Evolutionary conservation across 148 eudicot species (phyloP), one percentile per base, ranked within the genome.

Genomic region (Agrostemma githago): DNA sequence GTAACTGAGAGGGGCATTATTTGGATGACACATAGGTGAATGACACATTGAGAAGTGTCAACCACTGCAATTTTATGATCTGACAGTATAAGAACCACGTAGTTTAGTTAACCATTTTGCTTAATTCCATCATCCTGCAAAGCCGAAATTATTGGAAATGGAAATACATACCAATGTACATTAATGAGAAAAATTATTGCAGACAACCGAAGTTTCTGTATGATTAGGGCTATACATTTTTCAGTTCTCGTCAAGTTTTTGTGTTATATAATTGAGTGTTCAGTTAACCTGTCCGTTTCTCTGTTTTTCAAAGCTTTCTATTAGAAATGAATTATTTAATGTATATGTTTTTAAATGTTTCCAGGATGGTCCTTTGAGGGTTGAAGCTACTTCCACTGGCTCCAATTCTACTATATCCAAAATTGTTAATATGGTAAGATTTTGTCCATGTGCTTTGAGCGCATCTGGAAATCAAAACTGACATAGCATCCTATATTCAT

Each of bases 341-440:
- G 39, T 60, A 5, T 39, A 26, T 46, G 39, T 70, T 38, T 72
- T 54, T 19, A 39, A 37, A 54, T 61, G 71, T 17, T 79, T 84
- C 68, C 88, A 91, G 98, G 98, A 89, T 84, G 98, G 98, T 80
- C 98, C 98, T 44, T 73, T 93, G 73, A 93, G 89, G 79, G 79
- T 93, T 79, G 92, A 85, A 84, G 94, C 98, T 70, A 84, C 89
- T 79, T 88, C 92, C 77, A 90, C 98, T 6, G 96, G 98, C 66
- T 88, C 96, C 79, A 88, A 90, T 80, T 93, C 98, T 75, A 89
- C 92, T 72, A 93, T 93, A 75, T 82, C 96, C 65, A 90, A 90
- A 85, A 91, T 93, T 77, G 86, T 93, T 79, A 85, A 81, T 75
- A 82, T 89, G 98, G 96, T 93, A 21, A 78, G 82, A 73, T 21